Base-by-base conservation (phyloP, 2,329 filamentous ascomycete species). In the Calonectria ilicicola region DNA sequence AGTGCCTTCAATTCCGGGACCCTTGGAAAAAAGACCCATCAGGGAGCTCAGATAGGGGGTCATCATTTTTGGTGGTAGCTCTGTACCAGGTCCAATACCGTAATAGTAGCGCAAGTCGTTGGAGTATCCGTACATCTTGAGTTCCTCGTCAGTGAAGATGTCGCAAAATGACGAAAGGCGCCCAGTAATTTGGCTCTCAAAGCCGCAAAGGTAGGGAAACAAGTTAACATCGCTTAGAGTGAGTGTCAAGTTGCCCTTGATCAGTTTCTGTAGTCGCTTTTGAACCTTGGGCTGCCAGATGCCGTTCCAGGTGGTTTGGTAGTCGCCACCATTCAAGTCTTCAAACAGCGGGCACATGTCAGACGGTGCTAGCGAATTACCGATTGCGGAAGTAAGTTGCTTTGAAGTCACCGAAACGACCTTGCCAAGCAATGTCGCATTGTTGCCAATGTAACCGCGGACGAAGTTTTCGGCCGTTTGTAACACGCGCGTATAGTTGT, bases 61-160 rank as follows among this genome's bases (percentile, higher is more conserved):
- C 90, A 93, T 91, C 84, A 91, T 88, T 69, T 87, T 89, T 42
- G 86, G 84, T 9, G 89, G 86, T 23, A 91, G 84, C 40, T 86
- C 83, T 2, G 87, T 86, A 1, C 89, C 91, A 0, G 90, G 89
- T 0, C 92, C 91, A 1, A 88, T 85, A 14, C 91, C 91, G 77
- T 93, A 93, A 83, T 90, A 93, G 81, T 94, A 94, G 35, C 91
- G 88, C 46, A 94, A 82, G 77, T 94, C 92, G 75, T 94, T 91
- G 2, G 87, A 86, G 80, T 94, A 94, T 77, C 93, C 91, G 75
- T 93, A 94, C 75, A 89, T 83, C 35, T 88, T 84, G 67, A 93
- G 86, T 80, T 94, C 92, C 3, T 90, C 84, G 40, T 92, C 85
- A 3, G 88, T 91, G 77, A 93, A 91, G 19, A 92, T 85, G 64